These are phyloP conservation scores for Trapa incisa DNA, from an alignment of 345 rosid genomes.

Conservation along the genomic window DNA sequence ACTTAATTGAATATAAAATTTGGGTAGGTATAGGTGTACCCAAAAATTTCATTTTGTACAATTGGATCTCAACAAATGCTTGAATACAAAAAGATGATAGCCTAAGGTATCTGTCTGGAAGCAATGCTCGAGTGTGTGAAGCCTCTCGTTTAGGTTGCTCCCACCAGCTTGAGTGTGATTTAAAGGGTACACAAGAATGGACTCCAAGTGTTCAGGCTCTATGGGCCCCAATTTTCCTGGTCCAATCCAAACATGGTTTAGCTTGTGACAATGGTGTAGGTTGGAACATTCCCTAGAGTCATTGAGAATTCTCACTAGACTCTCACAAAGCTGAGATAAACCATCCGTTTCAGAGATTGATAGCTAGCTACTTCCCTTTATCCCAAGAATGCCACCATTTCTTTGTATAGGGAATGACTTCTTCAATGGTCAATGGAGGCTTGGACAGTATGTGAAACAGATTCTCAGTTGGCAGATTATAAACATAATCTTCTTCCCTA, in stretches of 20 bases:
- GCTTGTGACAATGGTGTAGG: slow-evolving; percentile 38
- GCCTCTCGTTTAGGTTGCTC: too few species aligned
- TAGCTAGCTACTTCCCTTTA: slow-evolving; percentile 28
- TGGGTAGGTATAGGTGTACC: slow-evolving; percentile 36
- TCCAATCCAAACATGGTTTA: slow-evolving; percentile 69
- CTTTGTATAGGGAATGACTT: too few species aligned
- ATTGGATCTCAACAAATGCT: too few species aligned
- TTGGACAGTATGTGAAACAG: too few species aligned
- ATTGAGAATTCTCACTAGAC: slow-evolving; percentile 17
- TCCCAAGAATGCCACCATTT: slow-evolving; percentile 14
- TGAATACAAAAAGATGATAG: too few species aligned
- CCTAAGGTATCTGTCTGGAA: too few species aligned
- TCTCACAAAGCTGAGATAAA: too few species aligned
- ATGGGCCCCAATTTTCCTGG: slow-evolving; percentile 34
- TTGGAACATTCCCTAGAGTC: slow-evolving; percentile 43
- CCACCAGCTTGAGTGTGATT: slow-evolving; percentile 24
- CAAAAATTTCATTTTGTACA: too few species aligned
- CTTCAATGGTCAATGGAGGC: slow-evolving; percentile 16
- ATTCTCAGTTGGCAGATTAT: too few species aligned
- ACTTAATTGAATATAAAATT: not conserved
- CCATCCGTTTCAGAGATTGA: slow-evolving; percentile 45
- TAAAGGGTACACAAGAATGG: slow-evolving; percentile 28
- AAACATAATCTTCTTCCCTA: not conserved
- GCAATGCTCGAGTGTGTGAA: too few species aligned
- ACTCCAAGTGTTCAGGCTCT: slow-evolving; percentile 53